These are phyloP conservation scores for Plasmodium knowlesi DNA, from an alignment of 169 alveolate species.

Conservation along the genomic window DNA sequence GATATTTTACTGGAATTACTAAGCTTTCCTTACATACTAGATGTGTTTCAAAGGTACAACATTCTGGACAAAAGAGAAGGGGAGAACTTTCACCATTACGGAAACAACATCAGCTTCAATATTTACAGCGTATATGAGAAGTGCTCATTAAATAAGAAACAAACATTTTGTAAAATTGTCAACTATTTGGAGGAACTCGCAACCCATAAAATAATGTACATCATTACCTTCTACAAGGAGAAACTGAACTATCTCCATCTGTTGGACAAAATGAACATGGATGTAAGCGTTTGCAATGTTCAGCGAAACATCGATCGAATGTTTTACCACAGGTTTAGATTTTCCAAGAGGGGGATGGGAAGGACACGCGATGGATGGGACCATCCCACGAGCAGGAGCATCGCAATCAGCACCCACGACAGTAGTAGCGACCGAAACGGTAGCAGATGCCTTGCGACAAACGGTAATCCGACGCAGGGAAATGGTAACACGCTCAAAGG, in stretches of 20 bases:
- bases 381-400: neutral
- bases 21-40: constrained; percentile 6
- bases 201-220: constrained; percentile 10
- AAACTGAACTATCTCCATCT: constrained; percentile 20
- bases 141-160: constrained; percentile 21
- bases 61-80: neutral
- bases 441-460: neutral
- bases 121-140: constrained; percentile 29
- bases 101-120: constrained; percentile 12
- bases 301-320: constrained; percentile 21
- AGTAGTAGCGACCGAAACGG: neutral
- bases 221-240: constrained; percentile 9
- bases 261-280: constrained; percentile 22
- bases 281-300: constrained; percentile 1
- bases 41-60: constrained; percentile 17
- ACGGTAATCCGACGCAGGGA: neutral
- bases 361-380: neutral
- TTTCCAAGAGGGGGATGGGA: neutral
- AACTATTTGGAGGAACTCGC: constrained; percentile 40
- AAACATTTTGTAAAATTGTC: constrained; percentile 2
- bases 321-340: constrained; percentile 13
- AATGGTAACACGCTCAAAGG: neutral
- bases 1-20: constrained; percentile 10
- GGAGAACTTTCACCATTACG: neutral
- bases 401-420: neutral